Evolutionary conservation across 148 eudicot genomes (phyloP).

Genomic region (Bassia scoparia): DNA sequence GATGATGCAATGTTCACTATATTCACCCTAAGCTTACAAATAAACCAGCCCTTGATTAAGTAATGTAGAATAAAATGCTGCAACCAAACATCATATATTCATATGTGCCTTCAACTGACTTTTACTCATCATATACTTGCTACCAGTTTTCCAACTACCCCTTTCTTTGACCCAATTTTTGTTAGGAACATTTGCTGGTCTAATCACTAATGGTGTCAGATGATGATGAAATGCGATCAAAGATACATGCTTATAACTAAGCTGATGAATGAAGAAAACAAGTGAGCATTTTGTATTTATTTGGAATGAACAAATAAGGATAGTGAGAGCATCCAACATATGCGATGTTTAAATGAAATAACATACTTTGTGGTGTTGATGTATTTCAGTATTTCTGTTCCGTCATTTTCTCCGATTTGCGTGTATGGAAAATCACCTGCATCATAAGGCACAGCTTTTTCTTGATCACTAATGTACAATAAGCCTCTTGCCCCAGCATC

Average conservation of each 20-base stretch:
- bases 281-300: neutral
- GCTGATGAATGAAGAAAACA: neutral
- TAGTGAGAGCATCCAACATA: neutral
- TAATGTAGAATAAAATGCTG: neutral
- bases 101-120: too few species aligned
- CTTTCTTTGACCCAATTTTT: too few species aligned
- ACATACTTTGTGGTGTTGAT: conserved; percentile 59
- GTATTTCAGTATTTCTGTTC: conserved; percentile 48
- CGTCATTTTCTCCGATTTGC: conserved; percentile 41
- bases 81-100: neutral
- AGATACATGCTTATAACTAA: neutral
- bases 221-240: neutral
- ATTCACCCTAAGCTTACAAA: neutral
- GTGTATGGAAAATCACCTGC: conserved; percentile 53
- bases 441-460: conserved; percentile 45
- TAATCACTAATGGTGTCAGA: too few species aligned
- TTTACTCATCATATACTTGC: too few species aligned
- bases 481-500: conserved; percentile 62
- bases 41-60: neutral
- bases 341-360: neutral
- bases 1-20: too few species aligned
- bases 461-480: conserved; percentile 38
- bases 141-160: too few species aligned
- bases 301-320: neutral
- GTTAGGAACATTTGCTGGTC: too few species aligned